Evolutionary conservation across 2,329 filamentous ascomycete genomes (phyloP), one percentile per base, ranked within the genome.

Genomic region (Penicillium sp.): DNA sequence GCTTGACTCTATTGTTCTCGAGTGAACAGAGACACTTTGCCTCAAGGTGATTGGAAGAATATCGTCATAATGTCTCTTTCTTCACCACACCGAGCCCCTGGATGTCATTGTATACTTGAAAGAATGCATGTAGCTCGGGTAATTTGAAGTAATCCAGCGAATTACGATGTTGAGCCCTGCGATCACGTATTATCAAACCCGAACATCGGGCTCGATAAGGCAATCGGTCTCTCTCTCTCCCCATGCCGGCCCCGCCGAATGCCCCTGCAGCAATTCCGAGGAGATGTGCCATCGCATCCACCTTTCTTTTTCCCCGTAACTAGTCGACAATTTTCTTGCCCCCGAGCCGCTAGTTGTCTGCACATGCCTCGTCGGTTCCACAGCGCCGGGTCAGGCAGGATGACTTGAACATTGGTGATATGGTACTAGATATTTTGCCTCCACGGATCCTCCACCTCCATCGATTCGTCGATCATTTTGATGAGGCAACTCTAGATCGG

Each of bases 251-350:
- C 33, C 47, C 19, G 47, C 27, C 31, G 47, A 50, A 27, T 24
- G 49, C n/a, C 27, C 36, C 36, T 51, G 33, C 49, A 37, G 49
- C 49, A 39, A 24, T 51, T 51, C 49, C 49, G 49, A 51, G 49
- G 49, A 51, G 49, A 51, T 51, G 49, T 49, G 46, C 46, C 10
- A 31, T 31, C 31, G 31, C 31, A 31, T 31, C 40, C 11, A 41
- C 46, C 14, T 59, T 47, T 11, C 50, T 59, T 43, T 41, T 59
- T 22, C 46, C 22, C 22, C 7, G 14, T 51, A 35, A 49, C 31
- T 49, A 49, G 31, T 49, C n/a, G 18, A 49, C 46, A 49, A 49
- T 35, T 27, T 24, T 6, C 6, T 50, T 35, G 2, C 11, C 13
- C 19, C 18, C 6, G 1, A 24, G 33, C 22, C 49, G 35, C 49